Evolutionary conservation across 1,284 basidiomycete genomes (phyloP).

Genomic region (Takashimella koratensis): DNA sequence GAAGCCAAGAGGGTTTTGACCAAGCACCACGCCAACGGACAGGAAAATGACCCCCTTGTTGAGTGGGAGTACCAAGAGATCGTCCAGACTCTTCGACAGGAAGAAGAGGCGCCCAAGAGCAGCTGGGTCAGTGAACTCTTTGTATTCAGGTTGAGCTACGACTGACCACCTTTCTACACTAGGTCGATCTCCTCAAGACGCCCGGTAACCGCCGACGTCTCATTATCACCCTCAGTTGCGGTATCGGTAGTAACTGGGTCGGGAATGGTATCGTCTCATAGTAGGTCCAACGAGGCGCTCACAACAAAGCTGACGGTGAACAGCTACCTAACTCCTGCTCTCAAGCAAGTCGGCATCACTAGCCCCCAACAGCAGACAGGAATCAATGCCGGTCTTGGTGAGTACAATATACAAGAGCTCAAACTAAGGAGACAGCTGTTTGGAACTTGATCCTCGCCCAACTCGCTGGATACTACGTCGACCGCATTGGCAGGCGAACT

Average conservation of each 20-base stretch:
- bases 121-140: no score
- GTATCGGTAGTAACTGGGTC: constrained; percentile 54
- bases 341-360: constrained; percentile 26
- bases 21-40: constrained; percentile 30
- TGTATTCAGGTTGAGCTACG: no score
- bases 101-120: constrained; percentile 15
- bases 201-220: constrained; percentile 33
- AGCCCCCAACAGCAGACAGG: constrained; percentile 21
- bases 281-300: no score
- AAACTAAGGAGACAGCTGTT: neutral
- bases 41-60: constrained; percentile 21
- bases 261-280: constrained; percentile 48
- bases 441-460: constrained; percentile 18
- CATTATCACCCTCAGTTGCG: constrained; percentile 47
- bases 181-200: constrained; percentile 33
- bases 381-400: constrained; percentile 19
- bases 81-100: constrained; percentile 21
- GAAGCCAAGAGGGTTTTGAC: constrained; percentile 31
- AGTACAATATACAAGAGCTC: constrained; percentile 11
- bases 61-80: constrained; percentile 32
- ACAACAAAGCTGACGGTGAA: no score
- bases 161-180: no score
- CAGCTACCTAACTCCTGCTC: constrained; percentile 28
- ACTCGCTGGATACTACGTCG: constrained; percentile 4
- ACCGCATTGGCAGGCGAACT: constrained; percentile 13